A percentile compares a stretch with the other conserved stretches of the same genome.
Evolutionary conservation across 805 yeast genomes (phyloP).

Genomic region (Candida parachauliodes): DNA sequence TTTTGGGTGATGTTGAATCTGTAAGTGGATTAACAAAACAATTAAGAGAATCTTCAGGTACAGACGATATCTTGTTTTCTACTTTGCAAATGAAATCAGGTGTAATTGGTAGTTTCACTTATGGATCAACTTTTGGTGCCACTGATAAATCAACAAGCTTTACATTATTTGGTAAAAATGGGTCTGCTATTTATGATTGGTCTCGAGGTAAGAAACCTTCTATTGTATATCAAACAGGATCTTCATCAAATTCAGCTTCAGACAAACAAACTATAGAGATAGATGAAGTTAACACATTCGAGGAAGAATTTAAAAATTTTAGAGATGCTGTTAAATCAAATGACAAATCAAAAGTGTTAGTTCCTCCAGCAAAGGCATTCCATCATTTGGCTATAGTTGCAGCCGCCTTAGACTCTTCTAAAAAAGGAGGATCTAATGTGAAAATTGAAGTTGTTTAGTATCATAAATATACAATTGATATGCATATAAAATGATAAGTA

Average conservation of each 20-base stretch:
- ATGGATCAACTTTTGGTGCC: constrained; percentile 85
- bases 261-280: constrained; percentile 38
- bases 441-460: constrained; percentile 33
- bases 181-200: constrained; percentile 68
- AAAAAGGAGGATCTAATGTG: constrained; percentile 48
- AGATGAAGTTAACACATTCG: constrained; percentile 42
- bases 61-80: constrained; percentile 76
- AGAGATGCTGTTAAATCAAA: constrained; percentile 56
- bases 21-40: constrained; percentile 78
- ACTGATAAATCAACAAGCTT: constrained; percentile 65
- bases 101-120: constrained; percentile 78
- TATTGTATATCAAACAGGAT: constrained; percentile 32
- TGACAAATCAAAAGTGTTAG: constrained; percentile 54
- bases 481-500: too few species aligned
- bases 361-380: constrained; percentile 76
- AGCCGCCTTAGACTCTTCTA: constrained; percentile 75
- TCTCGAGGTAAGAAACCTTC: constrained; percentile 45
- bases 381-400: constrained; percentile 90
- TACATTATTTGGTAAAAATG: constrained; percentile 74
- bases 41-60: constrained; percentile 72
- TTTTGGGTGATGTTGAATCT: constrained; percentile 68
- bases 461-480: too few species aligned
- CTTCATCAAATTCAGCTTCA: constrained; percentile 47
- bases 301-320: constrained; percentile 47
- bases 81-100: constrained; percentile 59